Evolutionary conservation across 2,329 filamentous ascomycete species (phyloP), one percentile per base, ranked within the genome.

Genomic region (Stemphylium vesicarium): DNA sequence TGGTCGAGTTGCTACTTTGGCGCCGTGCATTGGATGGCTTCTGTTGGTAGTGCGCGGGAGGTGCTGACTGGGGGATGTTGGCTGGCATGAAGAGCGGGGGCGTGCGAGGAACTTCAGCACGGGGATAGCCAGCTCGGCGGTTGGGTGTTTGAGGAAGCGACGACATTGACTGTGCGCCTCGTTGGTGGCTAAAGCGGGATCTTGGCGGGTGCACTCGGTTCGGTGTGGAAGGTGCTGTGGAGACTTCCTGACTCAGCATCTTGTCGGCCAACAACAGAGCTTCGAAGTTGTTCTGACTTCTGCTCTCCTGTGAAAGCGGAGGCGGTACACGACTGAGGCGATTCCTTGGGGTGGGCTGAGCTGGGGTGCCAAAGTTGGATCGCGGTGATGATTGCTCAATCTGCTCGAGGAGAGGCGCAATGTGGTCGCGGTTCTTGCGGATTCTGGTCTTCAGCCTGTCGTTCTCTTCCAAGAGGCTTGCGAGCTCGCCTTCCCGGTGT

Each of bases 371-470:
- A 20, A 74, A 65, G 13, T 69, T 66, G 13, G 74, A 75, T 12
- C 89, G 88, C 1, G 91, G 90, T 65, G 90, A 74, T 36, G 54
- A 89, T 68, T 90, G 88, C 43, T 96, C 84, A 38, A 74, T 67
- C 32, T 70, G 72, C 46, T 73, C 71, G n/a, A 76, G 58, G 26
- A 76, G 68, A 3, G 73, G 72, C 54, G 91, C 90, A 65, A 96
- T 87, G 69, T 96, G 92, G 70, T 96, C 90, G 59, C 94, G 83
- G 70, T 96, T 96, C 73, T 96, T 91, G 37, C 90, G 86, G 60
- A 98, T 96, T 16, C 94, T 88, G 58, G 88, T 90, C 54, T 93
- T 85, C 45, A 97, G 81, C 72, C 91, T 84, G 35, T 87, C 82
- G 50, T 92, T 90, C 69, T 95, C 89, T 66, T 96, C 91, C 2